phyloP scores from a whole-genome alignment of 192 early-diverging fungal species.

The Coemansia sp. region DNA sequence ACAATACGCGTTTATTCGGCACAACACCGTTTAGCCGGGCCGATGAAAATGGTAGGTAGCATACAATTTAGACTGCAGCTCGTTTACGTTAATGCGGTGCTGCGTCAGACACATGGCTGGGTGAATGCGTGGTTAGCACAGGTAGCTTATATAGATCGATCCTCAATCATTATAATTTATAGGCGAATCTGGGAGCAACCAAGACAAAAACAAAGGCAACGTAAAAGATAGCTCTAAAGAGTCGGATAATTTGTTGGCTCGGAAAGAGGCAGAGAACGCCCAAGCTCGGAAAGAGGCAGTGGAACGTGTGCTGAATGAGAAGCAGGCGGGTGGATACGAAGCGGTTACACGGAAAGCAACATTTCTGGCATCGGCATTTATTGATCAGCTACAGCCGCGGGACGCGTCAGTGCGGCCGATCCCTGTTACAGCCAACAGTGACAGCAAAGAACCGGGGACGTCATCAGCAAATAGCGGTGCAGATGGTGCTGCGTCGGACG shows the following conservation, averaged over 20 bases:
- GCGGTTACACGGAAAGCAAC: neutral
- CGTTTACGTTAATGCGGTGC: neutral
- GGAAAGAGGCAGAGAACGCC: conserved; percentile 19
- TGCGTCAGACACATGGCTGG: neutral
- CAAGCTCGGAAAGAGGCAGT: conserved; percentile 19
- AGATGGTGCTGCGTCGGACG: neutral
- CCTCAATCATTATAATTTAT: neutral
- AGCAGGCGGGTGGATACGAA: neutral
- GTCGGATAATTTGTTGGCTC: conserved; percentile 1
- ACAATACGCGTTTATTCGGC: neutral
- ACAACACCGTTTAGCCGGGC: neutral
- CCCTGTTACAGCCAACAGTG: neutral
- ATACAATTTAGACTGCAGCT: neutral
- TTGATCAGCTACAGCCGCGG: conserved; percentile 33
- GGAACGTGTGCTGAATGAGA: conserved; percentile 19
- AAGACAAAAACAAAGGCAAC: neutral
- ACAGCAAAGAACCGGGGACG: neutral
- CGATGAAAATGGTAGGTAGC: conserved; percentile 2
- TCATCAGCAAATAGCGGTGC: neutral
- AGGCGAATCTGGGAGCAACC: neutral
- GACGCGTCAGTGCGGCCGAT: conserved; percentile 9
- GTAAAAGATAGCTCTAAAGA: neutral
- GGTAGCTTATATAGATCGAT: neutral
- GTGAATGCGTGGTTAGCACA: too few species aligned
- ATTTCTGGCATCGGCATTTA: conserved; percentile 24